Evolutionary conservation across 169 alveolate species (phyloP).

Genomic region (Cryptosporidium sp.): DNA sequence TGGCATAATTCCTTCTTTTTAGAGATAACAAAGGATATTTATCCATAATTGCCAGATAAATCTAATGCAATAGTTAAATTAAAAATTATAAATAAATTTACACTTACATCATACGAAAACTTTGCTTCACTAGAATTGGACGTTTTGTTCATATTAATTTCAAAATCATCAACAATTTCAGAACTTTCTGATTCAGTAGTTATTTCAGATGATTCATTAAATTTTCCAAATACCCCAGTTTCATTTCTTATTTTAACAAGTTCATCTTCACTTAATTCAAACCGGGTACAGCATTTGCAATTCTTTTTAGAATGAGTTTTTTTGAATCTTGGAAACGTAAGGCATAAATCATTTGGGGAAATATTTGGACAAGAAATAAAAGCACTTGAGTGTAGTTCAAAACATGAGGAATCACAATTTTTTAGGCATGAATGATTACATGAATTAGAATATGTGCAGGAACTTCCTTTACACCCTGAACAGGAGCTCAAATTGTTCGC

Average conservation of each 20-base stretch:
- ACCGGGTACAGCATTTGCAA: background rate
- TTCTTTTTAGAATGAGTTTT: background rate
- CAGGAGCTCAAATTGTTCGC: background rate
- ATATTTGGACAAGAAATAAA: background rate
- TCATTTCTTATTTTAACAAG: background rate
- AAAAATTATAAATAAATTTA: background rate
- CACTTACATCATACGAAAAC: conserved; percentile 14
- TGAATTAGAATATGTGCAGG: background rate
- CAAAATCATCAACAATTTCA: background rate
- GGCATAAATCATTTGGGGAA: background rate
- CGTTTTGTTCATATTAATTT: background rate
- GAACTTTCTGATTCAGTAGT: background rate
- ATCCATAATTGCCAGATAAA: background rate
- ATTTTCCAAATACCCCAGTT: background rate
- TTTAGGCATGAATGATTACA: background rate
- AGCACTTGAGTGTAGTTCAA: background rate
- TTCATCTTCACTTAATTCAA: background rate
- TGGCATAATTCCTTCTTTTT: background rate
- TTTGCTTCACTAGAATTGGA: background rate
- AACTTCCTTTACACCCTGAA: background rate
- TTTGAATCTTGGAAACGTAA: background rate
- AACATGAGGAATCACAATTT: background rate
- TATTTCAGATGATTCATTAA: conserved; percentile 3
- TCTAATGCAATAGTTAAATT: background rate
- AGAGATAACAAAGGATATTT: conserved; percentile 9